Percentiles rank a stretch among this genome's conserved stretches.
Conservation (phyloP, 2,329 filamentous ascomycete species). For the Talaromyces sp. region DNA sequence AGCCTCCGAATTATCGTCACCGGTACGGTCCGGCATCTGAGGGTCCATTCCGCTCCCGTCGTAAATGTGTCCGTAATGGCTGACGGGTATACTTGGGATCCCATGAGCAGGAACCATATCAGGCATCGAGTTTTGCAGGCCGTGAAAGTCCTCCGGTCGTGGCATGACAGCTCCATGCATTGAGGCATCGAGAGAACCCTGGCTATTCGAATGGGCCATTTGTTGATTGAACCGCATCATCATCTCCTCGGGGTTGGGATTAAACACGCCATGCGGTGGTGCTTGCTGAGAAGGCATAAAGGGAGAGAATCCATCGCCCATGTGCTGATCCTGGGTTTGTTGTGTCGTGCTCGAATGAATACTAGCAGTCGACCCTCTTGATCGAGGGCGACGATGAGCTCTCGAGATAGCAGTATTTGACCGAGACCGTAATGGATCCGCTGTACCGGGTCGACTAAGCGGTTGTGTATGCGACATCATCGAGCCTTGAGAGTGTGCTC, state of each 20-base stretch:
- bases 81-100: conserved; percentile 33
- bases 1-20: conserved; percentile 45
- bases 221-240: conserved; percentile 47
- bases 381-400: conserved; percentile 43
- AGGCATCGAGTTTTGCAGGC: conserved; percentile 36
- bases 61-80: conserved; percentile 43
- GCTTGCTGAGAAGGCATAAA: conserved; percentile 39
- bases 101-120: conserved; percentile 36
- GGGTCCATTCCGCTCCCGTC: conserved; percentile 42
- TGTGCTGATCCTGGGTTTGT: conserved; percentile 44
- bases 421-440: conserved; percentile 42
- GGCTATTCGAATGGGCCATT: conserved; percentile 39
- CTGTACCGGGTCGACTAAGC: conserved; percentile 42
- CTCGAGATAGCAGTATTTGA: conserved; percentile 43
- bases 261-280: conserved; percentile 38
- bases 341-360: conserved; percentile 50
- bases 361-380: conserved; percentile 48
- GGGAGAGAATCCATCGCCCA: conserved; percentile 40
- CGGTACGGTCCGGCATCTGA: conserved; percentile 40
- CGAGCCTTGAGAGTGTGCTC: conserved; percentile 39
- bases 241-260: conserved; percentile 45
- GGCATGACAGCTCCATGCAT: conserved; percentile 38
- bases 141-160: conserved; percentile 40
- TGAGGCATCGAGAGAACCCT: conserved; percentile 37
- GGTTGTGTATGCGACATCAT: conserved; percentile 41